phyloP scores from a whole-genome alignment of 2,329 filamentous ascomycete genomes.

The Didymosphaeria variabile region DNA sequence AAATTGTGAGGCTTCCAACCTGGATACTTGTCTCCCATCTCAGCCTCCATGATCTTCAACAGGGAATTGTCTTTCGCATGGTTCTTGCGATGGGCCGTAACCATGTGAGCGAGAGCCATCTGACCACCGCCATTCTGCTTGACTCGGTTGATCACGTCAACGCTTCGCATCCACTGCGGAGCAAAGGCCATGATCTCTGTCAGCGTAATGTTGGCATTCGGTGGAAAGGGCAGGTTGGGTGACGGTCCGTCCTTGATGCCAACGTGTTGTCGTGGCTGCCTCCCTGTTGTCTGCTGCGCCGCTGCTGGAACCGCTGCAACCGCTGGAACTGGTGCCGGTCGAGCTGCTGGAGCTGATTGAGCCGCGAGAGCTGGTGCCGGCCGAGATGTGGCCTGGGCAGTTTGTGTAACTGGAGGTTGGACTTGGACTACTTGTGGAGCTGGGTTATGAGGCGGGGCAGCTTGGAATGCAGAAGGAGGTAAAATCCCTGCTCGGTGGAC shows the following conservation, averaged over 20 bases:
- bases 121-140: neutral
- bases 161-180: neutral
- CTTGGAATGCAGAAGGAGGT: too few relatives aligned
- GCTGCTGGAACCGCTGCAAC: neutral
- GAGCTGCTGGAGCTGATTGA: neutral
- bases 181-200: neutral
- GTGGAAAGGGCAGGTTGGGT: neutral
- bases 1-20: neutral
- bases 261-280: neutral
- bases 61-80: neutral
- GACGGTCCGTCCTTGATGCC: neutral
- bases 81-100: neutral
- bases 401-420: too few relatives aligned
- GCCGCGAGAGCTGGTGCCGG: too few relatives aligned
- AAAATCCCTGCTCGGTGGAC: too few relatives aligned
- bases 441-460: too few relatives aligned
- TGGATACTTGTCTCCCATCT: neutral
- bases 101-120: neutral
- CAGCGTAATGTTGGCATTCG: neutral
- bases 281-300: neutral
- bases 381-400: too few relatives aligned
- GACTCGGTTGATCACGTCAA: neutral
- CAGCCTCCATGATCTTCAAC: neutral
- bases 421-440: too few relatives aligned
- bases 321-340: neutral